Base-by-base conservation (phyloP, 345 rosid genomes). In the Heritiera littoralis region DNA sequence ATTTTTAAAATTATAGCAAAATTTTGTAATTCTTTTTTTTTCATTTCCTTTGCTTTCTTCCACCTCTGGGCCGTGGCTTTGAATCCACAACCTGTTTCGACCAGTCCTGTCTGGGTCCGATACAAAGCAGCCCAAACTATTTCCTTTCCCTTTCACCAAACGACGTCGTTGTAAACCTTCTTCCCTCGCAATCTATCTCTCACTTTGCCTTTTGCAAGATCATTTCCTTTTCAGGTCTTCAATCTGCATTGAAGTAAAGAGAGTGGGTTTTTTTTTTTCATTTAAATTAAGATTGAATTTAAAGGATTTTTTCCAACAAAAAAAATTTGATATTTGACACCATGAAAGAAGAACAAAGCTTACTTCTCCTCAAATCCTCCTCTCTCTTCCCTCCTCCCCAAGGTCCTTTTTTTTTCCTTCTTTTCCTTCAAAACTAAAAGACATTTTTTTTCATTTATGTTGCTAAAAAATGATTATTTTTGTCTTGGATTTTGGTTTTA, bases 311-410 rank as follows among this genome's bases (percentile, higher is more conserved):
- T 5, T 23, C 28, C 49, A 52, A 9, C 61, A 23, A 10, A 4
- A 32, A 28, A 11, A 72, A 6, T 52, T n/a, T 52, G 75, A 52
- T 51, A 60, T 46, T 30, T 32, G 46, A 30, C 80, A 66, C 85
- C 78, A 95, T 95, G 97, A 80, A 93, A 82, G 89, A 84, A 23
- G 88, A 75, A 60, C 93, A 89, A 78, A 76, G 83, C 54, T 85
- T 90, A 6, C 84, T 86, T 51, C 83, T 93, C 20, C 87, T 88
- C 76, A 84, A 86, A 76, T 72, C 89, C 60, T 85, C 89, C 9
- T 83, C 89, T 61, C 89, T 60, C 54, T 90, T 85, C 67, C 90
- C 93, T 6, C 88, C 86, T 74, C 93, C 94, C 23, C 82, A 85
- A 80, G 91, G 93, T 84, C 28, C 64, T 38, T 58, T 70, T 72